A percentile compares a stretch with the other conserved stretches of the same genome.
phyloP scores from a whole-genome alignment of 208 protist species.

The Acanthamoeba lugdunensis region DNA sequence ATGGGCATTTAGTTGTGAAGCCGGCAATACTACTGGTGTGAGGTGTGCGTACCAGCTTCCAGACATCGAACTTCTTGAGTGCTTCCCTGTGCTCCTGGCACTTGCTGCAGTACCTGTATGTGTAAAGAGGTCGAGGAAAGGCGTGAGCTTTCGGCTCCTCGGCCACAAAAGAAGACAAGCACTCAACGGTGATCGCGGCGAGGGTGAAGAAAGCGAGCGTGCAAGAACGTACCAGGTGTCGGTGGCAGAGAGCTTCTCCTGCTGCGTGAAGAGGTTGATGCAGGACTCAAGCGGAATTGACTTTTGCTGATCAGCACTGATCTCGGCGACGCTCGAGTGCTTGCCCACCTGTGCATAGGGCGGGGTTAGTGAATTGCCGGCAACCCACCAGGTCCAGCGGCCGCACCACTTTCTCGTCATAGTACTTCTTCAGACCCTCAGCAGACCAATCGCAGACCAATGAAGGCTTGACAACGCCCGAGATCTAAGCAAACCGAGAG shows the following conservation, averaged over 20 bases:
- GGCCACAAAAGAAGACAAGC: too few relatives aligned
- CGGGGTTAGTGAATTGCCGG: too few relatives aligned
- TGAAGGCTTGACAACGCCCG: background rate
- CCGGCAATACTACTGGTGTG: background rate
- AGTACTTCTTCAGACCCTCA: background rate
- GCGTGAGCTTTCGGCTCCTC: background rate
- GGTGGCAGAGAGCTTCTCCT: constrained; percentile 78
- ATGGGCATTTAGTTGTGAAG: background rate
- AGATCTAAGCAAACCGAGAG: background rate
- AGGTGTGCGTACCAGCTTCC: constrained; percentile 74
- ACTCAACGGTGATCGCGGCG: background rate
- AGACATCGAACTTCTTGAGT: constrained; percentile 85
- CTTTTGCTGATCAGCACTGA: background rate
- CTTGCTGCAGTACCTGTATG: constrained; percentile 86
- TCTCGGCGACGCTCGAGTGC: background rate
- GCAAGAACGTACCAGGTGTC: constrained; percentile 82
- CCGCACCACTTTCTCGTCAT: constrained; percentile 16
- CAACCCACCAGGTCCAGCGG: too few relatives aligned
- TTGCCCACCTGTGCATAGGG: background rate
- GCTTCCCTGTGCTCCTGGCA: constrained; percentile 84
- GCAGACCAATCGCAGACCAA: background rate
- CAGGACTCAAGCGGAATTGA: constrained; percentile 74
- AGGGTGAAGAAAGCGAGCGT: too few relatives aligned
- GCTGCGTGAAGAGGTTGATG: constrained; percentile 79
- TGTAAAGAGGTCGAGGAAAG: background rate